Percentiles rank a stretch among this genome's conserved stretches.
Conservation (phyloP, 2,329 filamentous ascomycete genomes). For the Sclerotinia glacialis region DNA sequence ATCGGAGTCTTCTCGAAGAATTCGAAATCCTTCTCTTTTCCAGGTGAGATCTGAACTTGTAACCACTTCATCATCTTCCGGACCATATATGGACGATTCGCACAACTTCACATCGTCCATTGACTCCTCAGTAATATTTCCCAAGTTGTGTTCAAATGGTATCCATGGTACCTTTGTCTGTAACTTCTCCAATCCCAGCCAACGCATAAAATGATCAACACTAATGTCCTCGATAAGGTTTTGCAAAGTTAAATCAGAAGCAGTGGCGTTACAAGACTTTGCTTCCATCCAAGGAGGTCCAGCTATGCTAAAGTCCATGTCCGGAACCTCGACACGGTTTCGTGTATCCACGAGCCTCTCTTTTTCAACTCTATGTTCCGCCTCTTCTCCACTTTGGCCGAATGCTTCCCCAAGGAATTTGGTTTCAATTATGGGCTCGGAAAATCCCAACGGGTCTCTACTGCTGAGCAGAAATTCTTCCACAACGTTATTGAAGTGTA, state of each 20-base stretch:
- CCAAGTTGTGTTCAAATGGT: constrained; percentile 43
- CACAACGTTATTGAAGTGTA: constrained; percentile 35
- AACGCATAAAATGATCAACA: constrained; percentile 39
- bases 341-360: constrained; percentile 42
- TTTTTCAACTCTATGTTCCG: constrained; percentile 33
- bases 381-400: constrained; percentile 27
- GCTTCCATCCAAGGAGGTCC: constrained; percentile 47
- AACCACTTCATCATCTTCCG: constrained; percentile 35
- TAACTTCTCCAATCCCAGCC: constrained; percentile 43
- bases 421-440: constrained; percentile 21
- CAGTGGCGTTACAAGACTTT: constrained; percentile 22
- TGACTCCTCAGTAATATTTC: constrained; percentile 42
- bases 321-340: constrained; percentile 48
- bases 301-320: constrained; percentile 45
- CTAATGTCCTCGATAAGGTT: constrained; percentile 31
- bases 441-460: constrained; percentile 10
- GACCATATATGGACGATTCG: constrained; percentile 40
- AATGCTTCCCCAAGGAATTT: constrained; percentile 36
- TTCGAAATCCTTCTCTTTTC: constrained; percentile 48
- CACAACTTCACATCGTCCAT: constrained; percentile 42
- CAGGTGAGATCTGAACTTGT: constrained; percentile 46
- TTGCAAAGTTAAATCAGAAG: constrained; percentile 37
- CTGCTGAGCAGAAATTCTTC: constrained; percentile 29
- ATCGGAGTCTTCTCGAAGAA: constrained; percentile 41
- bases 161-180: constrained; percentile 47